phyloP scores from a whole-genome alignment of 768 basidiomycete genomes.

The Termitomyces sp. region DNA sequence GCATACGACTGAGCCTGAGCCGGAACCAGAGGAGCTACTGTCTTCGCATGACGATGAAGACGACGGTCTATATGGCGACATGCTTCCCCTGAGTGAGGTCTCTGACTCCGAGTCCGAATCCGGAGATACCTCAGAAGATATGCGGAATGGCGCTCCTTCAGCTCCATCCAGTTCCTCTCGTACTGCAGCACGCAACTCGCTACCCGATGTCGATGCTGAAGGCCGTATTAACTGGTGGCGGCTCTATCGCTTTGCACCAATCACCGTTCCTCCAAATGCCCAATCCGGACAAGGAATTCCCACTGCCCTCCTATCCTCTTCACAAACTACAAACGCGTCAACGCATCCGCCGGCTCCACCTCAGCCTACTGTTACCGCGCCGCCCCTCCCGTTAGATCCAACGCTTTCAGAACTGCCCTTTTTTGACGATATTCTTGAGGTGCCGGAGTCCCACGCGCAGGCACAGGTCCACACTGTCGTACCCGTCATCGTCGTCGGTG shows the following conservation, averaged over 20 bases:
- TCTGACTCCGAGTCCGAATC: constrained; percentile 28
- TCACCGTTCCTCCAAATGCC: constrained; percentile 28
- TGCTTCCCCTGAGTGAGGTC: constrained; percentile 27
- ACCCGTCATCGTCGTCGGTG: constrained; percentile 78
- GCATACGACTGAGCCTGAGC: neutral
- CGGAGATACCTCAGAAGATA: constrained; percentile 24
- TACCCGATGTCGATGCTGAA: constrained; percentile 16
- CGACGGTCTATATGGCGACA: constrained; percentile 12
- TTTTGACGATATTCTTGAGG: constrained; percentile 2
- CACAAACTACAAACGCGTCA: constrained; percentile 11
- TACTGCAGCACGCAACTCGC: neutral
- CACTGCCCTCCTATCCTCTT: constrained; percentile 12
- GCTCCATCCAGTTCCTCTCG: neutral
- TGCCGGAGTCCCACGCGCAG: neutral
- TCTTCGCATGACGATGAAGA: neutral
- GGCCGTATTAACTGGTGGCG: constrained; percentile 76
- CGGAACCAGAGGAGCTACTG: neutral
- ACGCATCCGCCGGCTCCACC: constrained; percentile 10
- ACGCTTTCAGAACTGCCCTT: constrained; percentile 16
- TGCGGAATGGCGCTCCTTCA: constrained; percentile 11
- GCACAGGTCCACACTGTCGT: constrained; percentile 42
- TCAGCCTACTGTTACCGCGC: neutral
- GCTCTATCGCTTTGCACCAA: constrained; percentile 74
- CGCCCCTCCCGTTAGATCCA: constrained; percentile 7
- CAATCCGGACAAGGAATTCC: constrained; percentile 6